Evolutionary conservation across 139 green algal species (phyloP).

Genomic region (Chlorella sp.): DNA sequence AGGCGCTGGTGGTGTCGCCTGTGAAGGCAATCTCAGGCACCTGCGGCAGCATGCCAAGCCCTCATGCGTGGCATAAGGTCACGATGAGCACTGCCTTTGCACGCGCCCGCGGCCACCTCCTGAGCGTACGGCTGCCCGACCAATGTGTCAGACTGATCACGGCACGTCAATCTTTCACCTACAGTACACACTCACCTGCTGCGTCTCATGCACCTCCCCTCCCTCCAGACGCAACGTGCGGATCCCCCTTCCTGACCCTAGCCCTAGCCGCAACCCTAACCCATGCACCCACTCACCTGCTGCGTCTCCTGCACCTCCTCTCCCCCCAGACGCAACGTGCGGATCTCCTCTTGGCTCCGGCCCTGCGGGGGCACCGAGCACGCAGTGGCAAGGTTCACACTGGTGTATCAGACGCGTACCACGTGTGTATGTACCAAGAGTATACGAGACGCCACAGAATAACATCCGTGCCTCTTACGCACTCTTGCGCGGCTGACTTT

Average conservation of each 20-base stretch:
- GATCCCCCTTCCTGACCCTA: conserved; percentile 33
- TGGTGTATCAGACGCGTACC: no score
- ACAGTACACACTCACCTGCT: background rate
- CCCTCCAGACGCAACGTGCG: conserved; percentile 29
- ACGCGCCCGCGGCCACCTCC: background rate
- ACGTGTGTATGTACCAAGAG: no score
- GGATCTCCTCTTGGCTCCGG: conserved; percentile 38
- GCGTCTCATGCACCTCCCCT: conserved; percentile 25
- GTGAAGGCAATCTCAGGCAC: conserved; percentile 78
- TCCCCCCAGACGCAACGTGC: conserved; percentile 27
- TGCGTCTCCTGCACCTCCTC: conserved; percentile 27
- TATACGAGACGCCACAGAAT: no score
- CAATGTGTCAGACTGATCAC: background rate
- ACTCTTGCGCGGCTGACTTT: no score
- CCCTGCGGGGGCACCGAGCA: conserved; percentile 12
- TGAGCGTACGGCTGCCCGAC: background rate
- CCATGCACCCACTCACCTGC: background rate
- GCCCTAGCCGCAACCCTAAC: background rate
- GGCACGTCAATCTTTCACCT: background rate
- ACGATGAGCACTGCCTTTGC: background rate
- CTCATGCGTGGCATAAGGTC: background rate
- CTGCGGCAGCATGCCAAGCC: conserved; percentile 12
- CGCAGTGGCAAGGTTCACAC: no score
- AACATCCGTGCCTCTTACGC: no score
- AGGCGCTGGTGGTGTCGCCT: conserved; percentile 70